Evolutionary conservation across 352 stramenopile genomes (phyloP).

Genomic region (Globisporangium sylvaticum): DNA sequence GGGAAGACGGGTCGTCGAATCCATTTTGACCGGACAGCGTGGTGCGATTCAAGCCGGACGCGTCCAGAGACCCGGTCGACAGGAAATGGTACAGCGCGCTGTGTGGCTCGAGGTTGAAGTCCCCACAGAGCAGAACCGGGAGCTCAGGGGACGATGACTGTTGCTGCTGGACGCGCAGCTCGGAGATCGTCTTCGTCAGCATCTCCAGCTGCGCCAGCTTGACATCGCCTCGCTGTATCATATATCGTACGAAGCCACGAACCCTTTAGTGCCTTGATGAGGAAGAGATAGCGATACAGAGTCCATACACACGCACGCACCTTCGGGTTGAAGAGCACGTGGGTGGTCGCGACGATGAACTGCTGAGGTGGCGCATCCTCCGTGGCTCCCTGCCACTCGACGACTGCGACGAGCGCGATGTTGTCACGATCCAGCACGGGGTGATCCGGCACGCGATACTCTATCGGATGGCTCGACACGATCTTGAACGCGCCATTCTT

Average conservation of each 20-base stretch:
- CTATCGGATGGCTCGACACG: constrained; percentile 34
- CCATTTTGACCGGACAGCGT: constrained; percentile 45
- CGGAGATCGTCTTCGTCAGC: constrained; percentile 34
- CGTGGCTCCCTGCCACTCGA: constrained; percentile 26
- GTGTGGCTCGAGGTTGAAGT: constrained; percentile 67
- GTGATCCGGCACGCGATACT: constrained; percentile 42
- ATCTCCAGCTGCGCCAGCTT: constrained; percentile 59
- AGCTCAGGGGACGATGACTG: background rate
- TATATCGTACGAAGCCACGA: background rate
- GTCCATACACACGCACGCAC: constrained; percentile 17
- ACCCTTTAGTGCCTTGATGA: background rate
- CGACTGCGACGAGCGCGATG: constrained; percentile 42
- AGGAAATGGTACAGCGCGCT: constrained; percentile 66
- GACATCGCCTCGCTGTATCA: constrained; percentile 50
- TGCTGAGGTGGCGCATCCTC: constrained; percentile 17
- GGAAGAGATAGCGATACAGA: background rate
- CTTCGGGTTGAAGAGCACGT: constrained; percentile 69
- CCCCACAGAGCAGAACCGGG: constrained; percentile 48
- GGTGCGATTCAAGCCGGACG: constrained; percentile 38
- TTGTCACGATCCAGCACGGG: constrained; percentile 57
- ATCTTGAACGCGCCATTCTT: constrained; percentile 41
- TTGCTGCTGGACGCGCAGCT: constrained; percentile 20
- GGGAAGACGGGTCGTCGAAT: constrained; percentile 15
- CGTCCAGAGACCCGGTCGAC: constrained; percentile 38
- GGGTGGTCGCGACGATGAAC: constrained; percentile 61